Evolutionary conservation across 805 yeast genomes (phyloP).

Genomic region (Torulaspora maleeae): DNA sequence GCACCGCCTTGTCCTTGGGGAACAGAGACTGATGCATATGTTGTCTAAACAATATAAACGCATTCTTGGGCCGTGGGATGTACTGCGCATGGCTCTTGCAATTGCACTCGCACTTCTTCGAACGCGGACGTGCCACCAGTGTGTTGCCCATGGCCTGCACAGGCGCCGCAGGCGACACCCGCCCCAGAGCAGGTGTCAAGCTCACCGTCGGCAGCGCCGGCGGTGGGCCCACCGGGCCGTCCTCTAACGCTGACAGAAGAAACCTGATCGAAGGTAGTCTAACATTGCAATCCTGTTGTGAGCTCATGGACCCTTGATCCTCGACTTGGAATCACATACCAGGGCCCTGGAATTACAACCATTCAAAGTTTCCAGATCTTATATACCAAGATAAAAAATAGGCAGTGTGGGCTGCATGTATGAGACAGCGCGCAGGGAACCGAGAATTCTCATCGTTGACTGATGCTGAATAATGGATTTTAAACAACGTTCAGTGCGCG

Average conservation of each 20-base stretch:
- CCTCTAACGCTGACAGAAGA: constrained; percentile 3
- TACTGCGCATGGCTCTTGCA: constrained; percentile 12
- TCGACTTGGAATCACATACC: too few relatives aligned
- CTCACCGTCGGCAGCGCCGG: neutral
- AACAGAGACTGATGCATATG: constrained; percentile 63
- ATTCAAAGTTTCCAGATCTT: neutral
- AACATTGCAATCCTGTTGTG: neutral
- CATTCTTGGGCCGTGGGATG: constrained; percentile 71
- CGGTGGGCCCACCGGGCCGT: constrained; percentile 1
- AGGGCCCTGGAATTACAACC: too few relatives aligned
- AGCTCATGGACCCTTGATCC: neutral
- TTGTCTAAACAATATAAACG: constrained; percentile 80
- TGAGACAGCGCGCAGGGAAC: neutral
- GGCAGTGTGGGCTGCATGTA: too few relatives aligned
- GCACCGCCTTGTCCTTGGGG: constrained; percentile 20
- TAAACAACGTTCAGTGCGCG: neutral
- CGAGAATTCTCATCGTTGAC: neutral
- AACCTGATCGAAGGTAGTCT: constrained; percentile 10
- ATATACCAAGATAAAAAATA: neutral
- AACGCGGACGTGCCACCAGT: neutral
- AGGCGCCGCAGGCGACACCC: neutral
- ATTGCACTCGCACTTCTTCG: constrained; percentile 3
- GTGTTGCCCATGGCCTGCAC: neutral
- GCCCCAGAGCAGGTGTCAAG: too few relatives aligned
- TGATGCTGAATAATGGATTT: neutral